Evolutionary conservation across 1,139 yeast genomes (phyloP), one percentile per base, ranked within the genome.

Genomic region (Suhomyces terraborum): DNA sequence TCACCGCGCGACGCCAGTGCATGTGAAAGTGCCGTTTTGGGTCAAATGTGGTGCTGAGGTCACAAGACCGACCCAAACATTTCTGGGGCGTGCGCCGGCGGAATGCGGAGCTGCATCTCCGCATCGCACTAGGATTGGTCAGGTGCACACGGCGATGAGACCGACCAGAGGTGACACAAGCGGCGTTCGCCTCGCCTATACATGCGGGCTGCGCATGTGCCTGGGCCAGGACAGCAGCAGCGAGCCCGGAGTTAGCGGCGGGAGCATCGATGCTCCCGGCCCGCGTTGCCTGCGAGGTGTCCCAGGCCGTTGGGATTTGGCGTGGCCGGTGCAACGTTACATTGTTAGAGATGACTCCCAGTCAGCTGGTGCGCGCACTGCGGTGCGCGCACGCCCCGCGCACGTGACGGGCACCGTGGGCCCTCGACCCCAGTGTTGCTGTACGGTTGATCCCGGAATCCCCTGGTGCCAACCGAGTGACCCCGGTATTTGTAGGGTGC

Each of bases 391-490:
- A 24, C 13, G 6, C n/a, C 24, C n/a, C 24, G 10, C 24, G 6
- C 24, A 22, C 24, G 24, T 22, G 24, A 22, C 24, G 4, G 24
- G 24, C 24, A 22, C 24, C 24, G 24, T 22, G 24, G 24, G 24
- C 24, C 24, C 24, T n/a, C 24, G 8, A 12, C 27, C 27, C 27
- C 27, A 14, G 13, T 12, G 23, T 30, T 19, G 32, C 32, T 30
- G 24, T 13, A 19, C 32, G 32, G 32, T 30, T 17, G 14, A 30
- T 30, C 32, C 32, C 32, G 32, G 32, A 30, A 16, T 27, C 27
- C 25, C 33, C 33, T 12, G 13, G 16, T 24, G 13, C 13, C 27
- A 8, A 24, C 27, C 27, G 27, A n/a, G 27, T 24, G 27, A 24
- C 27, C 27, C 27, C 27, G 27, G 27, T 24, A 2, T 12, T 12